Conservation (phyloP, 768 basidiomycete genomes). For the Kwoniella sp. region DNA sequence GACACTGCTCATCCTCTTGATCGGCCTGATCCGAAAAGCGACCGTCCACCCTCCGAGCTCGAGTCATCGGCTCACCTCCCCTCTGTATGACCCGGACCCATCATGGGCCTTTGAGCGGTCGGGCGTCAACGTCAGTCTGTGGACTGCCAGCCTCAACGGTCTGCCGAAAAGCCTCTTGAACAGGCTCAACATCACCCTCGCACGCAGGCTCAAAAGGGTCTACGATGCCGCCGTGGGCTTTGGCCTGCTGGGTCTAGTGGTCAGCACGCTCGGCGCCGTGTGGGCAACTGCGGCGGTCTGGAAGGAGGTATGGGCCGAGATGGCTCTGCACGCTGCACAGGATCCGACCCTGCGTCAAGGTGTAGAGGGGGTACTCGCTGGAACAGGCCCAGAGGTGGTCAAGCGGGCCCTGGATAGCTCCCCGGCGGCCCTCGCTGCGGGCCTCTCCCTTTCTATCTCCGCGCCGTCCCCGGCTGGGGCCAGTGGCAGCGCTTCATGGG, state of each 20-base stretch:
- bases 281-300: constrained; percentile 32
- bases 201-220: constrained; percentile 5
- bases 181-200: not conserved
- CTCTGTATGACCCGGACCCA: not conserved
- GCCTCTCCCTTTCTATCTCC: too few relatives aligned
- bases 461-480: too few relatives aligned
- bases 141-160: constrained; percentile 22
- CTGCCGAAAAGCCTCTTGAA: constrained; percentile 21
- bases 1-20: constrained; percentile 12
- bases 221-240: constrained; percentile 23
- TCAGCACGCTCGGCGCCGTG: constrained; percentile 7
- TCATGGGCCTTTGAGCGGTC: constrained; percentile 22
- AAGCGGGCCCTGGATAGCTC: too few relatives aligned
- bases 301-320: constrained; percentile 33
- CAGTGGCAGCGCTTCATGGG: too few relatives aligned
- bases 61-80: constrained; percentile 18
- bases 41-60: constrained; percentile 1
- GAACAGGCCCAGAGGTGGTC: too few relatives aligned
- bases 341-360: too few relatives aligned
- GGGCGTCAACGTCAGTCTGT: constrained; percentile 18
- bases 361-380: too few relatives aligned
- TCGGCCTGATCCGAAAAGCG: constrained; percentile 11
- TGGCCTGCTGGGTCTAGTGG: constrained; percentile 16
- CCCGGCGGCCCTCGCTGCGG: too few relatives aligned
- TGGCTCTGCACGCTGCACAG: constrained; percentile 28